Conservation (phyloP, 768 basidiomycete genomes). For the Stropharia rugosoannulata region DNA sequence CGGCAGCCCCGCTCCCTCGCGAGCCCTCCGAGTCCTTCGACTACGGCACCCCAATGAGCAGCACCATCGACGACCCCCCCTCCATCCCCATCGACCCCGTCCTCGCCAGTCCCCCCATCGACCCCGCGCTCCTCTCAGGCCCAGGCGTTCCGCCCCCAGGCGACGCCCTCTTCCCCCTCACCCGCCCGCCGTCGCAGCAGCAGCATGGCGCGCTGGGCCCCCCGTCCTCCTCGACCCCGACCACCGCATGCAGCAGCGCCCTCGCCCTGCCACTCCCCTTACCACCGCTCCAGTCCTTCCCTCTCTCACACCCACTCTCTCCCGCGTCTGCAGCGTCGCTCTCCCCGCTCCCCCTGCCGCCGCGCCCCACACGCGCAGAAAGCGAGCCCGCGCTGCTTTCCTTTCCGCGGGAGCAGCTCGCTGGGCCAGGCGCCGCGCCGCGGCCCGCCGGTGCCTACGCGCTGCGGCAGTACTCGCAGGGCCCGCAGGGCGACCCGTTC, state of each 20-base stretch:
- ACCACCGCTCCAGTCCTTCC: constrained; percentile 55
- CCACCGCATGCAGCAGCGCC: constrained; percentile 50
- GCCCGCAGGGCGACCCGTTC: constrained; percentile 82
- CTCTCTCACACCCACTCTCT: constrained; percentile 53
- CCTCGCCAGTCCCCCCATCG: constrained; percentile 51
- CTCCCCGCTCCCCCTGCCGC: not conserved
- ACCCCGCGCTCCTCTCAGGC: constrained; percentile 41
- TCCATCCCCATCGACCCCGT: constrained; percentile 80
- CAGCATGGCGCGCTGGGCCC: not conserved
- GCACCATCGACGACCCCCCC: constrained; percentile 40
- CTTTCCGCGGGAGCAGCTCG: not conserved
- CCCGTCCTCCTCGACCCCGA: constrained; percentile 36
- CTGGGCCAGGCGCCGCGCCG: constrained; percentile 3
- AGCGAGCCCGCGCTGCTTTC: not conserved
- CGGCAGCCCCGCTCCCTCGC: constrained; percentile 28
- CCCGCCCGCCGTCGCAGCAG: no score
- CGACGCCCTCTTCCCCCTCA: not conserved
- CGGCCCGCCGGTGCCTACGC: constrained; percentile 26
- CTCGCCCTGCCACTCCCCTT: constrained; percentile 29
- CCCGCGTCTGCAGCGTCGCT: not conserved
- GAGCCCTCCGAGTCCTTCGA: constrained; percentile 61
- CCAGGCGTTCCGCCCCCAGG: not conserved
- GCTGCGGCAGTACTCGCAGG: constrained; percentile 61
- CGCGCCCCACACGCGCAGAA: not conserved
- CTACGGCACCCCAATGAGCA: constrained; percentile 56